Base-by-base conservation (phyloP, 345 rosid genomes). In the Salix caprea region DNA sequence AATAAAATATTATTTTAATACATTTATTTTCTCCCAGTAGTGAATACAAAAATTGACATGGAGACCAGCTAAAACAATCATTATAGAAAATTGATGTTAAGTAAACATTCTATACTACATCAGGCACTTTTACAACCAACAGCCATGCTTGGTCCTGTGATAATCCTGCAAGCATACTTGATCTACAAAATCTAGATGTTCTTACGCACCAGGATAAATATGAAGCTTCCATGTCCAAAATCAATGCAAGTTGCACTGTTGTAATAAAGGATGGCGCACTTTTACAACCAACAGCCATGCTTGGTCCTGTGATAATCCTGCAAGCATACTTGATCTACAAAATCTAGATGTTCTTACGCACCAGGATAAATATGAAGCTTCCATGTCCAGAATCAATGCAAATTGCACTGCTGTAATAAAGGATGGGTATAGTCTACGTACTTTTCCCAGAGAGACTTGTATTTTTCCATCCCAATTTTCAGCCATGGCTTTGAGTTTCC, bases 401-500 rank as follows among this genome's bases (percentile, higher is more conserved):
- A 93, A 81, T 95, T 95, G 92, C 99, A 95, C 62, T 84, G 90
- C 65, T 93, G 93, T 86, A 95, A 74, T 60, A 93, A 66, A 79
- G 93, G 92, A 74, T 91, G 96, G 74, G 79, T 82, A 81, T 91
- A 95, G 86, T 91, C 98, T n/a, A 95, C 87, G 70, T 86, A 89
- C 79, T 86, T 93, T 85, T 95, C 97, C 99, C 99, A 95, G 52
- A 95, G 74, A 23, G 96, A 94, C 86, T 95, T 95, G 90, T 87
- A 93, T 80, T 90, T 93, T 81, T 95, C 99, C 82, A 93, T 83
- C 73, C 97, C 99, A 61, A 95, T 91, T 87, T 95, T 95, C 94
- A 95, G 72, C 99, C 99, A 95, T 4, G 99, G 99, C 80, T 95
- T 95, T 30, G 92, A 86, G 84, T 95, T 93, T 48, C 98, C 99